phyloP scores from a whole-genome alignment of 352 stramenopile species.

The Phytophthora agathidicida region DNA sequence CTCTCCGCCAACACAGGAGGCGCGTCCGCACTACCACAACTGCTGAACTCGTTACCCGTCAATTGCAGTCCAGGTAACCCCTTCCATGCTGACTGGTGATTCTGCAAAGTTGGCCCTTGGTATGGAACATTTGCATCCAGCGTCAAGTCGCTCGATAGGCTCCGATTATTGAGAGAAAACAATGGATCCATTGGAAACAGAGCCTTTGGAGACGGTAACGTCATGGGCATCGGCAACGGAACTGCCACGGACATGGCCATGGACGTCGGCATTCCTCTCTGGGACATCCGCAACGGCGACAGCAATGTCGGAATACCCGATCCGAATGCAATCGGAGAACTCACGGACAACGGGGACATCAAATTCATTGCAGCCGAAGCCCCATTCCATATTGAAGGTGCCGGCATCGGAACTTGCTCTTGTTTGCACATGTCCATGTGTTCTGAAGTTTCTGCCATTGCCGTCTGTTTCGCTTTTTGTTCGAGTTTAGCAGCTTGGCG shows the following conservation, averaged over 20 bases:
- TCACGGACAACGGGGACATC: constrained; percentile 47
- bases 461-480: constrained; percentile 11
- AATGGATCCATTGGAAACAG: constrained; percentile 35
- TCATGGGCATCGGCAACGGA: constrained; percentile 19
- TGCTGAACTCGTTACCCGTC: constrained; percentile 33
- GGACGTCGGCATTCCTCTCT: constrained; percentile 2
- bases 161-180: neutral
- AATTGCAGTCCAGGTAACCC: constrained; percentile 44
- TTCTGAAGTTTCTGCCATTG: constrained; percentile 2
- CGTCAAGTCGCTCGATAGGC: neutral
- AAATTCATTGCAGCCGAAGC: constrained; percentile 6
- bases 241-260: constrained; percentile 11
- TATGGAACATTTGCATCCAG: constrained; percentile 6
- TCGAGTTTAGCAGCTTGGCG: constrained; percentile 60
- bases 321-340: constrained; percentile 25
- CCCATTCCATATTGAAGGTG: constrained; percentile 15
- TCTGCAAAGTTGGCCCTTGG: constrained; percentile 48
- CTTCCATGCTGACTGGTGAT: constrained; percentile 63
- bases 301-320: constrained; percentile 18
- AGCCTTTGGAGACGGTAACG: constrained; percentile 17
- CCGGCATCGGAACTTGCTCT: neutral
- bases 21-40: constrained; percentile 14
- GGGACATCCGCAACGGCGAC: constrained; percentile 27
- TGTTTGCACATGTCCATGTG: neutral
- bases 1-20: neutral